A percentile compares a stretch with the other conserved stretches of the same genome.
Evolutionary conservation across 2,329 filamentous ascomycete species (phyloP).

Genomic region (Cercospora beticola): DNA sequence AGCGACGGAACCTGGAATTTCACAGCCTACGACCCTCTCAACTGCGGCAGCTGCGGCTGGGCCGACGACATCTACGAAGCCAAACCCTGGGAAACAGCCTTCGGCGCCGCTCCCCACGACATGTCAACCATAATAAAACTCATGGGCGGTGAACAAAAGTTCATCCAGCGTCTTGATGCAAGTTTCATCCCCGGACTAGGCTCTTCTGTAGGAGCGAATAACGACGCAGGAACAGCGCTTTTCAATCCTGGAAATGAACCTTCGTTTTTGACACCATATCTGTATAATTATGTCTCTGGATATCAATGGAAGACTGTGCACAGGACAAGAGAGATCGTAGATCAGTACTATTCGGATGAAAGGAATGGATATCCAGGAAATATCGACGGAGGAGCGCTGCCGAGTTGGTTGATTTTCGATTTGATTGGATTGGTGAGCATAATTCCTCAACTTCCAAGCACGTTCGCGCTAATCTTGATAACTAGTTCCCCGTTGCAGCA

Average conservation of each 20-base stretch:
- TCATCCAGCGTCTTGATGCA: slow-evolving; percentile 22
- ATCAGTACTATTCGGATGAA: slow-evolving; percentile 44
- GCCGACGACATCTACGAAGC: slow-evolving; percentile 26
- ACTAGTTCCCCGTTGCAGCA: slow-evolving; percentile 47
- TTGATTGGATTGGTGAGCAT: slow-evolving; percentile 44
- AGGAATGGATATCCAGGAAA: slow-evolving; percentile 48
- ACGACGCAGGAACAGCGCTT: slow-evolving; percentile 27
- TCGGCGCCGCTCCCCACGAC: slow-evolving; percentile 27
- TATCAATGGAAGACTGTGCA: slow-evolving; percentile 42
- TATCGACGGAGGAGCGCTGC: slow-evolving; percentile 50
- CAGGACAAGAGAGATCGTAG: slow-evolving; percentile 40
- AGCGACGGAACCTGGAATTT: slow-evolving; percentile 22
- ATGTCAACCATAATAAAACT: slow-evolving; percentile 24
- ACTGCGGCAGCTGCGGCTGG: slow-evolving; percentile 25
- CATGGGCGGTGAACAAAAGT: slow-evolving; percentile 24
- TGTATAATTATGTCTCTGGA: slow-evolving; percentile 42
- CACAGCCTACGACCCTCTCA: slow-evolving; percentile 23
- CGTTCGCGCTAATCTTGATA: not conserved
- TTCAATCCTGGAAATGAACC: slow-evolving; percentile 41
- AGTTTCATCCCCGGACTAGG: slow-evolving; percentile 24
- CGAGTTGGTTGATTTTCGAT: slow-evolving; percentile 54
- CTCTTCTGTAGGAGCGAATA: slow-evolving; percentile 20
- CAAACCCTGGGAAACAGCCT: slow-evolving; percentile 25
- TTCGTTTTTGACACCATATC: slow-evolving; percentile 42
- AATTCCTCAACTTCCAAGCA: not conserved